Evolutionary conservation across 164 flowering plant species (phyloP).

Genomic region (Nymphaea thermarum): DNA sequence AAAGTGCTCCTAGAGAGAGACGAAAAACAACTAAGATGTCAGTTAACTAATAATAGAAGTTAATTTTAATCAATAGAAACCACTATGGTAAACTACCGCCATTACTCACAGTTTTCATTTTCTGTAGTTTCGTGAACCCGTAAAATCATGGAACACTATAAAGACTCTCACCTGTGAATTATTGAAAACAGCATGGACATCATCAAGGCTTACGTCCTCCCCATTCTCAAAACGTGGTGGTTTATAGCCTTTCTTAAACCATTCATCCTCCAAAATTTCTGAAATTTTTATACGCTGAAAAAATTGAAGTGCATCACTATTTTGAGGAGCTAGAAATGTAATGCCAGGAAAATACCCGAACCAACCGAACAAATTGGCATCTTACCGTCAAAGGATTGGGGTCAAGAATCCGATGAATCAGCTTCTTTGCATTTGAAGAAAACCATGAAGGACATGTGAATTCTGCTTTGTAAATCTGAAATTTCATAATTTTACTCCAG

Average conservation of each 20-base stretch:
- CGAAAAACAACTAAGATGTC: background rate
- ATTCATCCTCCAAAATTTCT: constrained; percentile 69
- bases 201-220: constrained; percentile 61
- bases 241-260: constrained; percentile 75
- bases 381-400: constrained; percentile 85
- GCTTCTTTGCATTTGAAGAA: constrained; percentile 51
- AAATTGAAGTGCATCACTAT: background rate
- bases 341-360: background rate
- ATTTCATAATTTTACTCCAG: constrained; percentile 2
- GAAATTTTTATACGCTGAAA: constrained; percentile 66
- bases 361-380: background rate
- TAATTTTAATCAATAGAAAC: background rate
- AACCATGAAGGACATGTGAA: constrained; percentile 78
- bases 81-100: background rate
- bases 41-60: background rate
- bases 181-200: constrained; percentile 76
- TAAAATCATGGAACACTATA: no score
- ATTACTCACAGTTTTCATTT: no score
- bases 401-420: constrained; percentile 68
- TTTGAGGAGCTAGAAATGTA: background rate
- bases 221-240: constrained; percentile 56
- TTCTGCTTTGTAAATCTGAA: constrained; percentile 68
- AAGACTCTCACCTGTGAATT: constrained; percentile 42
- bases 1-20: constrained; percentile 47
- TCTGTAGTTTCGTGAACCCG: no score